These are phyloP conservation scores for Ormosia semicastrata DNA, from an alignment of 306 rosid genomes.

Conservation along the genomic window DNA sequence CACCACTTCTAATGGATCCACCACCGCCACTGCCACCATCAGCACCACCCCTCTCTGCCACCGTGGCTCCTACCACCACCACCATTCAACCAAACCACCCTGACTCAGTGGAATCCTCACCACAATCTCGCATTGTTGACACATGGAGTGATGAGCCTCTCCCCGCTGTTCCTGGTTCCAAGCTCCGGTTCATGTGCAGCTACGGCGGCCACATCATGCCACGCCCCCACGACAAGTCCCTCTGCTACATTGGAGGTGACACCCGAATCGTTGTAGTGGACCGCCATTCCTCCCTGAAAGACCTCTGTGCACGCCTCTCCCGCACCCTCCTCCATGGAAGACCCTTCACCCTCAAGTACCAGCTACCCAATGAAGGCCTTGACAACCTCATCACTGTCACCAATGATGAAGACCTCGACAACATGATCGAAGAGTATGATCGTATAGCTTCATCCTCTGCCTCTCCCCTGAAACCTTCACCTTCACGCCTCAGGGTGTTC, in stretches of 20 bases:
- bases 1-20: conserved; percentile 25
- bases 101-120: conserved; percentile 62
- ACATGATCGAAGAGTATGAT: conserved; percentile 91
- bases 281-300: conserved; percentile 58
- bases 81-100: conserved; percentile 38
- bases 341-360: conserved; percentile 81
- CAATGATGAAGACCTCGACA: conserved; percentile 86
- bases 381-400: conserved; percentile 75
- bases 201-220: conserved; percentile 97
- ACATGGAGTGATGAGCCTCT: conserved; percentile 53
- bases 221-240: conserved; percentile 89
- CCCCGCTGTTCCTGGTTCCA: conserved; percentile 62
- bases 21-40: conserved; percentile 20
- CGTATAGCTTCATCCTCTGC: conserved; percentile 40
- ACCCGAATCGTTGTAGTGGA: conserved; percentile 83
- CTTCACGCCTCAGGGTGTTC: conserved; percentile 73
- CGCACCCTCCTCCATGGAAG: conserved; percentile 69
- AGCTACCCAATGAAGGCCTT: conserved; percentile 79
- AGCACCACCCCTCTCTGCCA: not conserved
- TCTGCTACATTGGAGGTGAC: conserved; percentile 90
- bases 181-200: conserved; percentile 95
- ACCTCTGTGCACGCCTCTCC: conserved; percentile 69
- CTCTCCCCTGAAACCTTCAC: conserved; percentile 49
- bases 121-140: conserved; percentile 59
- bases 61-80: conserved; percentile 10